Base-by-base conservation (phyloP, 1,284 basidiomycete genomes). In the Cutaneotrichosporon cutaneum region DNA sequence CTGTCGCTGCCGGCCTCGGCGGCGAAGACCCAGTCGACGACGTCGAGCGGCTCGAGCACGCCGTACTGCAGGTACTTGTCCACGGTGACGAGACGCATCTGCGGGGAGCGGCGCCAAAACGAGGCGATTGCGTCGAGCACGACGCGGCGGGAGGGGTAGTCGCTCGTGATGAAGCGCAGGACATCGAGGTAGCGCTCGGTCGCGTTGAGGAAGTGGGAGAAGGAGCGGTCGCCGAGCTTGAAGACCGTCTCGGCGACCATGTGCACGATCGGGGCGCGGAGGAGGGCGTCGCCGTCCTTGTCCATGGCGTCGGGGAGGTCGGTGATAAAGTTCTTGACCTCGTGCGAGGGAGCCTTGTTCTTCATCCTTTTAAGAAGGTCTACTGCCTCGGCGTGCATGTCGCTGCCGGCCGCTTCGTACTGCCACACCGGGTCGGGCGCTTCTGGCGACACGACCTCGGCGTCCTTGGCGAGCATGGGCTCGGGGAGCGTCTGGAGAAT, bases 61-160 rank as follows among this genome's bases (percentile, higher is more conserved):
- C 96, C 91, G 79, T 99, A 99, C 79, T 99, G 95, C 85, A 99
- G 90, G 65, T 98, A 82, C 81, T 99, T 99, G 83, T 98, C 96
- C 66, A 95, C 88, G 6, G 97, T 94, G 71, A 99, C 92, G 22
- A 85, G 83, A 45, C 94, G 83, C 87, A 94, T 91, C 72, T 95
- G 91, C 30, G 83, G 82, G 70, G 90, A 91, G 64, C 85, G 79
- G 66, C 83, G 83, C 93, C 93, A 97, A 81, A 90, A 96, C 24
- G 81, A 77, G 1, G 84, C 85, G 7, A 90, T 87, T 21, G 87
- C 87, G 53, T 82, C 83, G 26, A 93, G 84, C 68, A 91, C 86
- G 67, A 88, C 88, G 36, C 60, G 72, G 22, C 82, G 76, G 52
- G 81, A 80, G 3, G 72, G 86, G 0, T 81, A 70, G 62, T 82